Conservation (phyloP, 805 yeast genomes). For the Torulaspora delbrueckii region DNA sequence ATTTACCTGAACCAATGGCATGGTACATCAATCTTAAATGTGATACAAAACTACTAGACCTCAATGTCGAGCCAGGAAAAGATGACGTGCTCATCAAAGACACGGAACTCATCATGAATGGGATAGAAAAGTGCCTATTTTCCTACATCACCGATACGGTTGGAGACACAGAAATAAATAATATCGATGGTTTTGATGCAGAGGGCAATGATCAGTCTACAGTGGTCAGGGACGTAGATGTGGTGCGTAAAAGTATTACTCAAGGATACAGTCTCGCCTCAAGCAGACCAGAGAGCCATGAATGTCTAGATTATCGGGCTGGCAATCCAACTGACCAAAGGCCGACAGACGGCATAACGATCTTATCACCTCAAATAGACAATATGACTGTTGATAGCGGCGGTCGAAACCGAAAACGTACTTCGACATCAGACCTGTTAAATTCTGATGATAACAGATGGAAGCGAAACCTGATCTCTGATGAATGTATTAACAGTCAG, state of each 20-base stretch:
- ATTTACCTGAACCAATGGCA: conserved; percentile 29
- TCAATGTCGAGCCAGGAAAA: conserved; percentile 44
- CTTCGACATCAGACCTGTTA: neutral
- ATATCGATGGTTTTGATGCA: neutral
- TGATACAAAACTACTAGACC: conserved; percentile 29
- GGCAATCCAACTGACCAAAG: neutral
- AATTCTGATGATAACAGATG: conserved; percentile 16
- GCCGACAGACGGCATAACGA: neutral
- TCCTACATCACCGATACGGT: conserved; percentile 1
- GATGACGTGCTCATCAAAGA: conserved; percentile 37
- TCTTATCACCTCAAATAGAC: neutral
- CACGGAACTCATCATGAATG: conserved; percentile 18
- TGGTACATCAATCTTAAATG: conserved; percentile 37
- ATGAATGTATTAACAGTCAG: conserved; percentile 1
- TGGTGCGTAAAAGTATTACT: no score
- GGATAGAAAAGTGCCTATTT: conserved; percentile 12
- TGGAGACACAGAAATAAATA: neutral
- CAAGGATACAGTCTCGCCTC: no score
- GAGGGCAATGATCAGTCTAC: neutral
- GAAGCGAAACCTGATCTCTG: conserved; percentile 10
- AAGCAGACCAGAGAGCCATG: neutral
- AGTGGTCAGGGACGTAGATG: no score
- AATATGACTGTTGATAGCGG: neutral
- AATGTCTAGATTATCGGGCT: neutral
- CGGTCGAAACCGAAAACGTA: neutral